Base-by-base conservation (phyloP, 352 stramenopile species). In the Thalassiosira livingstoniorum region DNA sequence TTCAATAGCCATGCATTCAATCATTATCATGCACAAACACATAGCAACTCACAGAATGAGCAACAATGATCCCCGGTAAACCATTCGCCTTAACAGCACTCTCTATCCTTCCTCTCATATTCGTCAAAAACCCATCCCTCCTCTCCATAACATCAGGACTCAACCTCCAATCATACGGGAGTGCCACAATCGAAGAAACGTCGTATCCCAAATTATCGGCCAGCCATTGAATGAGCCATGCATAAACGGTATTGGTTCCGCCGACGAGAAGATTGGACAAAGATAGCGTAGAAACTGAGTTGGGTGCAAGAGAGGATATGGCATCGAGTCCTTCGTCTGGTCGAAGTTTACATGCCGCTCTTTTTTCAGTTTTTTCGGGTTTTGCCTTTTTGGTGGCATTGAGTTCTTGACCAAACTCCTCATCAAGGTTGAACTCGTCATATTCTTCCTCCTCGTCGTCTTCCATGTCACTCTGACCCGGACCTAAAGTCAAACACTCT, bases 121-220 rank as follows among this genome's bases (percentile, higher is more conserved):
- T 69, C 0, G 82, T 91, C 34, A 94, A 87, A 69, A 92, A 93
- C 31, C 88, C 89, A 86, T 95, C 91, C 25, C 84, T 73, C 18
- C 61, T 42, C 73, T 93, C 78, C 85, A 93, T 91, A 21, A 82
- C 81, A 76, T 90, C 78, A 4, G 87, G 82, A 32, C 21, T 58
- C 21, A 77, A 53, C 34, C 91, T 82, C 91, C 91, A 95, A 83
- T 95, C 91, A 75, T 93, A 95, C 4, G 89, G 89, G 31, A 95
- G 79, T n/a, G 85, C 91, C 34, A 95, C 73, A 45, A 95, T 90
- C 43, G 80, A 91, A 0, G 78, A 83, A 15, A 93, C 88, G 80
- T 94, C 91, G 75, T 95, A 95, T 63, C 83, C 83, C 32, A 95
- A 79, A 80, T 93, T 93, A 37, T 93, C 89, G 0, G 88, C 87